These are phyloP conservation scores for Mercurialis annua DNA, from an alignment of 345 rosid genomes.

Conservation along the genomic window DNA sequence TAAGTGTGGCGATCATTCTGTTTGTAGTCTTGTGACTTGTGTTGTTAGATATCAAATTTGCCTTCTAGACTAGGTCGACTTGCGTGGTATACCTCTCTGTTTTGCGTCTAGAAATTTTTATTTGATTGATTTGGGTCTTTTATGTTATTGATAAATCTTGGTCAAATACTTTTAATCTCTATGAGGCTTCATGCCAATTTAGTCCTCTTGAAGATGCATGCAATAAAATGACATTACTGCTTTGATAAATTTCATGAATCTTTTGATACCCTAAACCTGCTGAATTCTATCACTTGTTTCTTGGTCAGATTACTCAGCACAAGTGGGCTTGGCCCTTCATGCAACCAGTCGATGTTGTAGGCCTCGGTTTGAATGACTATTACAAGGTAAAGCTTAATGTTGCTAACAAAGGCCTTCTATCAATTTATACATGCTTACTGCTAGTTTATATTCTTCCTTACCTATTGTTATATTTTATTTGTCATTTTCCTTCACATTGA, in stretches of 20 bases:
- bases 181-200: background rate
- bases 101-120: too few relatives aligned
- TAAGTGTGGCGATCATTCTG: too few relatives aligned
- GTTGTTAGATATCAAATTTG: too few relatives aligned
- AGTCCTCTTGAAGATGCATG: background rate
- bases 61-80: background rate
- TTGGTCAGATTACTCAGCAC: slow-evolving; percentile 74
- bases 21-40: too few relatives aligned
- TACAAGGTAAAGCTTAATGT: slow-evolving; percentile 41
- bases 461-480: background rate
- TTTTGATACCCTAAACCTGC: background rate
- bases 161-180: too few relatives aligned
- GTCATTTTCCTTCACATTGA: background rate
- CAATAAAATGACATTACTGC: background rate
- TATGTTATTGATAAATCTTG: too few relatives aligned
- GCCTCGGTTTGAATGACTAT: slow-evolving; percentile 85
- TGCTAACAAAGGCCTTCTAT: background rate
- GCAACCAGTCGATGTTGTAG: slow-evolving; percentile 87
- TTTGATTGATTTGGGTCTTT: too few relatives aligned
- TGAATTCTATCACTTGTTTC: background rate
- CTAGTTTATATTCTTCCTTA: background rate
- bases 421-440: background rate
- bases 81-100: background rate
- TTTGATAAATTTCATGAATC: background rate
- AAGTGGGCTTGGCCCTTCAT: slow-evolving; percentile 84